phyloP scores from a whole-genome alignment of 176 grass and related monocot genomes.

The Rhynchospora pubera region DNA sequence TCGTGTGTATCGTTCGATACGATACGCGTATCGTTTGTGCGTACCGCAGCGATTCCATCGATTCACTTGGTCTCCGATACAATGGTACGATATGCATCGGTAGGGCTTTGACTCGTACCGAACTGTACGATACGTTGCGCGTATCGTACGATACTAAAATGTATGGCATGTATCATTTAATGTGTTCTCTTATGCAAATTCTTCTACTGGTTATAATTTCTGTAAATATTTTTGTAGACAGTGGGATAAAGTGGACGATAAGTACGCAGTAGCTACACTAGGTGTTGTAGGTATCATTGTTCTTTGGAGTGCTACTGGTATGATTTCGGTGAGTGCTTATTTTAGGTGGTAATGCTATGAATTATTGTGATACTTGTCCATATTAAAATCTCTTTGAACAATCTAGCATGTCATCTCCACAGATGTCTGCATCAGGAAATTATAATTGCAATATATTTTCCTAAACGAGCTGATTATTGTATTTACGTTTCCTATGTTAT shows the following conservation, averaged over 20 bases:
- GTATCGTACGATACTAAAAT: no score
- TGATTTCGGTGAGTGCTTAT: slow-evolving; percentile 43
- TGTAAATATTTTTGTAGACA: slow-evolving; percentile 57
- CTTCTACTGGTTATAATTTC: slow-evolving; percentile 23
- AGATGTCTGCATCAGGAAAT: background rate
- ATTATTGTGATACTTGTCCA: background rate
- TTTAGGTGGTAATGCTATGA: background rate
- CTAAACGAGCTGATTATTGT: background rate
- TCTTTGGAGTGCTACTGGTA: slow-evolving; percentile 66
- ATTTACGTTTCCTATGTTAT: background rate
- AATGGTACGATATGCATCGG: no score
- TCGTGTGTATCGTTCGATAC: no score
- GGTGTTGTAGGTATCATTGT: slow-evolving; percentile 51
- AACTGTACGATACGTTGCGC: no score
- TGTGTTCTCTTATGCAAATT: background rate
- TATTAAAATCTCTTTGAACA: background rate
- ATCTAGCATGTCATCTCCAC: background rate
- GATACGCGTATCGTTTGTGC: no score
- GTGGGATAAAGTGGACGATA: slow-evolving; percentile 97
- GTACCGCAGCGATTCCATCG: no score
- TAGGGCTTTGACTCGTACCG: no score
- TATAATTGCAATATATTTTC: background rate
- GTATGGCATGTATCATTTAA: background rate
- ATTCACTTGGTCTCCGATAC: no score
- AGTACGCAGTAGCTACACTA: slow-evolving; percentile 73